Evolutionary conservation across 2,329 filamentous ascomycete genomes (phyloP), one percentile per base, ranked within the genome.

Genomic region (Venturia pyrina): DNA sequence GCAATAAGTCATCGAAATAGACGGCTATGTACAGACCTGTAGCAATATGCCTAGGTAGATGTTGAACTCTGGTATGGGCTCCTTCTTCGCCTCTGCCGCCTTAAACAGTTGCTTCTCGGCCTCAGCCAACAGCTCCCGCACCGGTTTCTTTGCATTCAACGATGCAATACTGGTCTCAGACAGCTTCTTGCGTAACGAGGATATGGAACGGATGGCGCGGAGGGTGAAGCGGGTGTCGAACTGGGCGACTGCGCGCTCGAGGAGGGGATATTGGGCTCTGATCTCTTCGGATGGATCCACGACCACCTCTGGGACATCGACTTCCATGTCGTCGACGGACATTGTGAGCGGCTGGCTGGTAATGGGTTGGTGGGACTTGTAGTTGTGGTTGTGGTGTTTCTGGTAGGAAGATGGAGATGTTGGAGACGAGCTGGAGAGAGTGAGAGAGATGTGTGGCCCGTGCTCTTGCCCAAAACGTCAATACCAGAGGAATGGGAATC

Each of bases 151-250:
- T 75, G 87, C 87, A 69, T 95, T 48, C 28, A 62, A 24, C 1
- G 48, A 59, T 48, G 64, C 64, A 44, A 97, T 82, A 71, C 96
- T 87, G 71, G 93, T 90, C 67, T 90, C 85, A 17, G 88, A 90
- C 71, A 96, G 84, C 70, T 91, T 87, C 83, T 98, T 98, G 76
- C 95, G 91, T 76, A 98, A 88, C 65, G 92, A 93, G 50, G 95
- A 96, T 80, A 98, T 96, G 72, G 93, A 96, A 73, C 95, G 89
- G 69, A 99, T 85, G 68, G 95, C 95, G 75, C 95, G 87, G 69
- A 99, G 89, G 66, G 93, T 91, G 80, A 97, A 99, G 81, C 95
- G 88, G 67, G 93, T 87, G 79, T 99, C 95, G 77, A 98, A 99
- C 72, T 96, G 87, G 70, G 88, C 84, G 69, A 99, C 93, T 70